phyloP scores from a whole-genome alignment of 2,329 filamentous ascomycete genomes.

The Mycocentrospora acerina region DNA sequence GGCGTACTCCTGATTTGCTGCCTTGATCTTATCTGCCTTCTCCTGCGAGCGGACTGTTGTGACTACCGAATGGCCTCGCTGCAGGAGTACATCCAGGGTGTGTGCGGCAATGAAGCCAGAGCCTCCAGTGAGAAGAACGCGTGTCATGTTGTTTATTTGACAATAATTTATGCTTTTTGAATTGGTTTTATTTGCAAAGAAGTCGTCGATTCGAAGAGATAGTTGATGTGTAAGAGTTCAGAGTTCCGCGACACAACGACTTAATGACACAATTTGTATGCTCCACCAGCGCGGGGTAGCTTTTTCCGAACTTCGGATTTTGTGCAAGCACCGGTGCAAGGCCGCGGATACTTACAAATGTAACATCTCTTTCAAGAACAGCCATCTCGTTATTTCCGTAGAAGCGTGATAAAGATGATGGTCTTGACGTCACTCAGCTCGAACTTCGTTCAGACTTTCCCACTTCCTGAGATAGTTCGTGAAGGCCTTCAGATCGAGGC shows the following conservation, averaged over 20 bases:
- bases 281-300: conserved; percentile 9
- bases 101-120: conserved; percentile 68
- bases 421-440: conserved; percentile 14
- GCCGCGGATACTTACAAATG: conserved; percentile 7
- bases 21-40: conserved; percentile 63
- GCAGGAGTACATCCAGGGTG: conserved; percentile 60
- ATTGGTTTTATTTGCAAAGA: no score
- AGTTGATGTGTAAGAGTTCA: not conserved
- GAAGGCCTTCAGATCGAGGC: conserved; percentile 7
- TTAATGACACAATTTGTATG: conserved; percentile 13
- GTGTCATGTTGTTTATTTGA: conserved; percentile 32
- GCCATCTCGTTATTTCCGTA: conserved; percentile 9
- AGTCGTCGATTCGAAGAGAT: no score
- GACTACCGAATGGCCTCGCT: conserved; percentile 60
- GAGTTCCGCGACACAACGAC: not conserved
- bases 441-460: no score
- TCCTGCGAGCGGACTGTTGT: conserved; percentile 63
- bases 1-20: conserved; percentile 51
- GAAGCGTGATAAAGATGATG: not conserved
- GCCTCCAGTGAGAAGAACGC: conserved; percentile 52
- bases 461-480: conserved; percentile 14
- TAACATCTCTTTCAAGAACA: not conserved
- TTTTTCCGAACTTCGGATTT: conserved; percentile 1
- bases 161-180: not conserved
- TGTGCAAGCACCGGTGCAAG: no score